Evolutionary conservation across 768 basidiomycete genomes (phyloP).

Genomic region (Lactifluus volemus): DNA sequence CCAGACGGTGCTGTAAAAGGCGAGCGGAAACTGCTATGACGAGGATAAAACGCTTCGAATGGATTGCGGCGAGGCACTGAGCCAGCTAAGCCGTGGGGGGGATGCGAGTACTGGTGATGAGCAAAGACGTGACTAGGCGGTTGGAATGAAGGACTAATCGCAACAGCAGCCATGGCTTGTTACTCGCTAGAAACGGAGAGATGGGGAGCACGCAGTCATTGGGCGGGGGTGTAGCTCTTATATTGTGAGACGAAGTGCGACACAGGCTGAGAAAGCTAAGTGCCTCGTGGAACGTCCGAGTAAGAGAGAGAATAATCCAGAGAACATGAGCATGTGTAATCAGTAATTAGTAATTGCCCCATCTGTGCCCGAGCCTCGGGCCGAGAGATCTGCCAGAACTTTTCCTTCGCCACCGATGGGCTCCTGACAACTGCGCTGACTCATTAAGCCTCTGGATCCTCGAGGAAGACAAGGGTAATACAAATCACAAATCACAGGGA

Average conservation of each 20-base stretch:
- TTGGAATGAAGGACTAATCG: background rate
- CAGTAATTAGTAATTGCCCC: background rate
- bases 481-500: no score
- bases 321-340: no score
- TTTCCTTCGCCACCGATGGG: no score
- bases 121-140: background rate
- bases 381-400: background rate
- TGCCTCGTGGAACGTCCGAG: background rate
- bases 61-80: background rate
- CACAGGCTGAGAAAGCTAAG: background rate
- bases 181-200: background rate
- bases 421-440: no score
- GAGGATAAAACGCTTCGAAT: constrained; percentile 12
- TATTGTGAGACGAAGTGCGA: background rate
- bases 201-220: background rate
- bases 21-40: background rate
- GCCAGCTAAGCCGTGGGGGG: background rate
- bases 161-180: constrained; percentile 11
- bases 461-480: no score
- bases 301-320: no score
- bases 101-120: background rate
- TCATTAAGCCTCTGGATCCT: no score
- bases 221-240: background rate
- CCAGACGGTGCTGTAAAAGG: constrained; percentile 9
- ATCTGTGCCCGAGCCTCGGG: no score